Conservation (phyloP, 306 rosid species). For the Boehmeria nivea region DNA sequence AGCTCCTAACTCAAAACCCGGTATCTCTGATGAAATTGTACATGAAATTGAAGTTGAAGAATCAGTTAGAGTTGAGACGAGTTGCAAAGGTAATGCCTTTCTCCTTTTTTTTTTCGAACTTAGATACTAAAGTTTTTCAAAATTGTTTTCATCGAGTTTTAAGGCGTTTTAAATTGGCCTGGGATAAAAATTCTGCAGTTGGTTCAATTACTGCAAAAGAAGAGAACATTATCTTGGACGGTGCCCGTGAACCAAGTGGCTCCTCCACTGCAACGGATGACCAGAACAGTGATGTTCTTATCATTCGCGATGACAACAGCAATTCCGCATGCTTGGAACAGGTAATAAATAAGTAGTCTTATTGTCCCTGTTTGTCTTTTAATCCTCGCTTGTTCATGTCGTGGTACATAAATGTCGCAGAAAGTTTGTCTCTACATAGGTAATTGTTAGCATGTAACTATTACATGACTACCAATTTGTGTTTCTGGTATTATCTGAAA, state of each 20-base stretch:
- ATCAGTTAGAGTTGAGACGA: constrained; percentile 32
- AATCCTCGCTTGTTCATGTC: no score
- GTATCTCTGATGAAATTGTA: constrained; percentile 20
- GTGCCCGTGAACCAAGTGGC: constrained; percentile 34
- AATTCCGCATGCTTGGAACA: constrained; percentile 37
- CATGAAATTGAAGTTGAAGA: constrained; percentile 33
- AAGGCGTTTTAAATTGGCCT: constrained; percentile 20
- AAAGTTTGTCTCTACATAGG: no score
- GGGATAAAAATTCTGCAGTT: constrained; percentile 38
- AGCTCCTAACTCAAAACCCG: constrained; percentile 36
- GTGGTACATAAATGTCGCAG: no score
- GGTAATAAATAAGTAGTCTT: constrained; percentile 35
- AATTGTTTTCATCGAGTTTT: not conserved
- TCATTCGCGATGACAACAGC: constrained; percentile 28
- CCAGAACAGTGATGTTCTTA: constrained; percentile 32
- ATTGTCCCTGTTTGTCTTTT: constrained; percentile 9
- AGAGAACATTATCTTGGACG: constrained; percentile 36
- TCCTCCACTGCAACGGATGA: constrained; percentile 28
- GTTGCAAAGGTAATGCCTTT: constrained; percentile 52
- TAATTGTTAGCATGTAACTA: no score
- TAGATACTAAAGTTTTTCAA: constrained; percentile 2
- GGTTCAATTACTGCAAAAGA: constrained; percentile 33
- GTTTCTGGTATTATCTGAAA: no score
- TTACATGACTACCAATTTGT: no score
- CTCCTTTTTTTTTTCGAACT: constrained; percentile 18